Evolutionary conservation across 495 filamentous ascomycete genomes (phyloP).

Genomic region (Parathielavia appendiculata): DNA sequence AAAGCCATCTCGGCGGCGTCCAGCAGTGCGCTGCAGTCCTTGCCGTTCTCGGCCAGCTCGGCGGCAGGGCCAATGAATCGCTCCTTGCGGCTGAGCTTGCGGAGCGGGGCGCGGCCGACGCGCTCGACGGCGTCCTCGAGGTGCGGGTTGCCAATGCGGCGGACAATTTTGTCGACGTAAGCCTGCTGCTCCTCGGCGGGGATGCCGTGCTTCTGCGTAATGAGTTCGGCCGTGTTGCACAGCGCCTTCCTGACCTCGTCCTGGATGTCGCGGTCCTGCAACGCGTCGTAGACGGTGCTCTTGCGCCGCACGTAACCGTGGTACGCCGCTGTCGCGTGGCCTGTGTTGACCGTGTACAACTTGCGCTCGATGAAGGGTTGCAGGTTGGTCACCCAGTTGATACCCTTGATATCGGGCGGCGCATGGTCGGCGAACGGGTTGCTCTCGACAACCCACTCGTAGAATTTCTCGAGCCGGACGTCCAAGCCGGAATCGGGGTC

Average conservation of each 20-base stretch:
- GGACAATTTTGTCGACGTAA: conserved; percentile 89
- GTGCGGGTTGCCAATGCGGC: conserved; percentile 89
- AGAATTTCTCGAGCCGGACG: conserved; percentile 95
- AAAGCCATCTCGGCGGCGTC: conserved; percentile 79
- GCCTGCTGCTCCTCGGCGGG: conserved; percentile 68
- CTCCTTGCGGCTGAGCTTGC: conserved; percentile 88
- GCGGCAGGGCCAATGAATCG: conserved; percentile 91
- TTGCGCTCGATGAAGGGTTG: conserved; percentile 97
- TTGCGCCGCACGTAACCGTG: conserved; percentile 81
- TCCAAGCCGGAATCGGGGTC: conserved; percentile 71
- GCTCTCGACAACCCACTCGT: conserved; percentile 93
- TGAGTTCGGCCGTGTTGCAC: conserved; percentile 75
- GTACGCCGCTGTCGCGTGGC: conserved; percentile 96
- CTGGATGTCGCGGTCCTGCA: conserved; percentile 62
- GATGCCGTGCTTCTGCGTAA: conserved; percentile 82
- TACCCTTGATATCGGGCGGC: conserved; percentile 68
- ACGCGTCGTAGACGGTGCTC: conserved; percentile 78
- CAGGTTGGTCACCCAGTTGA: conserved; percentile 88
- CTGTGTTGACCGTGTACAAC: conserved; percentile 97
- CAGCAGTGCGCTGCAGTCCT: conserved; percentile 63
- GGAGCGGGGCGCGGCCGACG: conserved; percentile 87
- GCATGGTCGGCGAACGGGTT: conserved; percentile 60
- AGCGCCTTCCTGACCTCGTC: conserved; percentile 69
- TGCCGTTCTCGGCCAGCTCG: conserved; percentile 71
- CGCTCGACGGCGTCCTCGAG: conserved; percentile 90